phyloP scores from a whole-genome alignment of 1,284 basidiomycete species.

The Athelia sp. region DNA sequence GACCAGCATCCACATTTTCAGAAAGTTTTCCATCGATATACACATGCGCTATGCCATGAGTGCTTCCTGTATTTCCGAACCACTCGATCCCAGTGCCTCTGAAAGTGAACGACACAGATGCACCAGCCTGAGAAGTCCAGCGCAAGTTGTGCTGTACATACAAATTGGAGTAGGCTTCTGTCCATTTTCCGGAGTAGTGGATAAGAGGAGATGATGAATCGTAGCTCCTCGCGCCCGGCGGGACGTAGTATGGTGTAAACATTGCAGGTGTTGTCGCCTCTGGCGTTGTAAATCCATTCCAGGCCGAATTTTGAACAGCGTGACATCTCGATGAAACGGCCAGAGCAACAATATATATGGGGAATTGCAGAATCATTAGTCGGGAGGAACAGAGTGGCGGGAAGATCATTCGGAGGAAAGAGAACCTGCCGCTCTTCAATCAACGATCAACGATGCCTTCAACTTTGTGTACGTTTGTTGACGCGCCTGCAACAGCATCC shows the following conservation, averaged over 20 bases:
- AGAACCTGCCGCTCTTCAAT: too few species aligned
- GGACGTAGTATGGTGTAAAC: slow-evolving; percentile 68
- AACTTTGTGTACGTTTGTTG: too few species aligned
- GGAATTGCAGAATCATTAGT: slow-evolving; percentile 1
- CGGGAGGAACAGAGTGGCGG: slow-evolving; percentile 4
- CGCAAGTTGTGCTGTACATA: slow-evolving; percentile 49
- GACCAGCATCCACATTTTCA: slow-evolving; percentile 43
- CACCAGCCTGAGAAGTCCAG: slow-evolving; percentile 41
- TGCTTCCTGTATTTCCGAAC: slow-evolving; percentile 57
- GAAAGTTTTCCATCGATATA: slow-evolving; percentile 51
- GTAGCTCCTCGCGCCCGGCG: slow-evolving; percentile 65
- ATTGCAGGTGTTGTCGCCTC: slow-evolving; percentile 37
- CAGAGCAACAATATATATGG: slow-evolving; percentile 2
- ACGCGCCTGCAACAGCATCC: too few species aligned
- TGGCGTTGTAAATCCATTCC: slow-evolving; percentile 60
- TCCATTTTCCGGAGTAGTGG: slow-evolving; percentile 57
- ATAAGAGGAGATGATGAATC: slow-evolving; percentile 62
- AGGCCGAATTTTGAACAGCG: slow-evolving; percentile 39
- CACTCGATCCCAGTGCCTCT: slow-evolving; percentile 70
- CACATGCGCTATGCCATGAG: slow-evolving; percentile 52
- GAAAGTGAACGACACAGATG: slow-evolving; percentile 57
- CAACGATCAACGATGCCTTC: too few species aligned
- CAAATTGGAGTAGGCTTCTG: slow-evolving; percentile 40
- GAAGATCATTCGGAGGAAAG: slow-evolving; percentile 2
- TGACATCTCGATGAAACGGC: background rate